phyloP scores from a whole-genome alignment of 139 green algal species.

The Nannochloris sp. region DNA sequence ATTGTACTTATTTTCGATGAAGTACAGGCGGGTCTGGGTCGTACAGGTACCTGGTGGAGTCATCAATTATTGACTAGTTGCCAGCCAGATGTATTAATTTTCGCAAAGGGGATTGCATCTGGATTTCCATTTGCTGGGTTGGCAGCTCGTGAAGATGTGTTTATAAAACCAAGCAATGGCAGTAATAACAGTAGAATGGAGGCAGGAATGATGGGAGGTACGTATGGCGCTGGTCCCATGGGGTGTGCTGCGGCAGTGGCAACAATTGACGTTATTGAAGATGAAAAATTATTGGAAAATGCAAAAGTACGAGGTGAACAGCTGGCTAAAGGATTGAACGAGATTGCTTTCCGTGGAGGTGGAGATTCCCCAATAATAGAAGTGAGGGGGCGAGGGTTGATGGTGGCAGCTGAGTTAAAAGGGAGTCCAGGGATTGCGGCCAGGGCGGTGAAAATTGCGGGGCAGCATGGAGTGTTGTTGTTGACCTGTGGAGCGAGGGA shows the following conservation, averaged over 20 bases:
- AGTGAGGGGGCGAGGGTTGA: constrained; percentile 68
- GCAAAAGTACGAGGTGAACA: constrained; percentile 46
- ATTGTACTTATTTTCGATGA: constrained; percentile 84
- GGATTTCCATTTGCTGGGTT: constrained; percentile 77
- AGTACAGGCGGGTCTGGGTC: constrained; percentile 67
- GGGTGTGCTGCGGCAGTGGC: constrained; percentile 53
- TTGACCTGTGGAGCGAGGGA: constrained; percentile 64
- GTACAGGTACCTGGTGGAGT: constrained; percentile 75
- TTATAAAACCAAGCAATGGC: too few relatives aligned
- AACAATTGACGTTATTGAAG: constrained; percentile 63
- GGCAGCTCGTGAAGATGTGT: constrained; percentile 33
- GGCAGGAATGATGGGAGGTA: constrained; percentile 63
- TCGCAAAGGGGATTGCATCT: constrained; percentile 78
- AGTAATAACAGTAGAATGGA: constrained; percentile 33
- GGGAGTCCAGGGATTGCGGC: constrained; percentile 34
- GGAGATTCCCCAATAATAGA: constrained; percentile 64
- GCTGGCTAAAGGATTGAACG: constrained; percentile 33
- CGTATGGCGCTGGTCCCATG: constrained; percentile 65
- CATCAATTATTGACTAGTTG: constrained; percentile 49
- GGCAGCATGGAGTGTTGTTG: constrained; percentile 53
- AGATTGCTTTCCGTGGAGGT: neutral
- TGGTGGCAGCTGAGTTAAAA: constrained; percentile 74
- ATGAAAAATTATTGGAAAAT: constrained; percentile 70
- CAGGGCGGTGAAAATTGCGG: constrained; percentile 42
- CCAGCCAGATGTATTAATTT: constrained; percentile 70